A percentile compares a stretch with the other conserved stretches of the same genome.
These are phyloP conservation scores for Chloris gayana DNA, from an alignment of 176 grass and related monocot species.

Conservation along the genomic window DNA sequence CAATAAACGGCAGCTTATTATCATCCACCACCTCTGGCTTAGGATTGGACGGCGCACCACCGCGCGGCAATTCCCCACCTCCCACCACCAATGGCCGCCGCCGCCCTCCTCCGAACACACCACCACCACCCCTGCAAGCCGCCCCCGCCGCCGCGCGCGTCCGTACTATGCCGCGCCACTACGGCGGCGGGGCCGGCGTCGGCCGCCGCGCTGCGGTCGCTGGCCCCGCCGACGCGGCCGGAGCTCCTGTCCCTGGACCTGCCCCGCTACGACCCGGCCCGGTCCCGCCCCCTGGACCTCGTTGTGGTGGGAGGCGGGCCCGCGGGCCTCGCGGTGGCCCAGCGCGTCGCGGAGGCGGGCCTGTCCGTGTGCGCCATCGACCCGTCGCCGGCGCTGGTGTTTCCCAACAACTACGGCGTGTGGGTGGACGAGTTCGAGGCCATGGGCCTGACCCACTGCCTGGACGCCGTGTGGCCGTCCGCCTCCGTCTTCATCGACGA, in stretches of 20 bases:
- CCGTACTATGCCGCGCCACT: constrained; percentile 36
- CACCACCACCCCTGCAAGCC: constrained; percentile 29
- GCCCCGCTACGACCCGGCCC: constrained; percentile 79
- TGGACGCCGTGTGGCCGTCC: constrained; percentile 74
- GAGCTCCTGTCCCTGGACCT: constrained; percentile 75
- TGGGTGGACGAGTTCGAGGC: constrained; percentile 98
- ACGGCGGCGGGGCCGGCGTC: constrained; percentile 14
- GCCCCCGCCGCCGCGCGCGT: not conserved
- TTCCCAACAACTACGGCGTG: constrained; percentile 96
- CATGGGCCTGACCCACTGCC: constrained; percentile 86
- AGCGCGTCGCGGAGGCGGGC: constrained; percentile 84
- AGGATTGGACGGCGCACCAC: constrained; percentile 30
- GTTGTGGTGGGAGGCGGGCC: constrained; percentile 88
- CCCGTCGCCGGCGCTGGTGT: constrained; percentile 72
- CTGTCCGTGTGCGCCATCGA: constrained; percentile 90
- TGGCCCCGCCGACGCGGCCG: constrained; percentile 54
- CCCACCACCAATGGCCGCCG: constrained; percentile 37
- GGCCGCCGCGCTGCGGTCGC: constrained; percentile 44
- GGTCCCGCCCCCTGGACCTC: constrained; percentile 65
- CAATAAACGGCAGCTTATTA: constrained; percentile 3
- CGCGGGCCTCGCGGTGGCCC: constrained; percentile 82
- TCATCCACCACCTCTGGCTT: not conserved
- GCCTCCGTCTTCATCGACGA: constrained; percentile 71
- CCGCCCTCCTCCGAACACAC: constrained; percentile 44
- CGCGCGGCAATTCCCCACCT: constrained; percentile 26